Percentiles rank a stretch among this genome's conserved stretches.
phyloP scores from a whole-genome alignment of 2,329 filamentous ascomycete species.

The Grosmannia huntii region DNA sequence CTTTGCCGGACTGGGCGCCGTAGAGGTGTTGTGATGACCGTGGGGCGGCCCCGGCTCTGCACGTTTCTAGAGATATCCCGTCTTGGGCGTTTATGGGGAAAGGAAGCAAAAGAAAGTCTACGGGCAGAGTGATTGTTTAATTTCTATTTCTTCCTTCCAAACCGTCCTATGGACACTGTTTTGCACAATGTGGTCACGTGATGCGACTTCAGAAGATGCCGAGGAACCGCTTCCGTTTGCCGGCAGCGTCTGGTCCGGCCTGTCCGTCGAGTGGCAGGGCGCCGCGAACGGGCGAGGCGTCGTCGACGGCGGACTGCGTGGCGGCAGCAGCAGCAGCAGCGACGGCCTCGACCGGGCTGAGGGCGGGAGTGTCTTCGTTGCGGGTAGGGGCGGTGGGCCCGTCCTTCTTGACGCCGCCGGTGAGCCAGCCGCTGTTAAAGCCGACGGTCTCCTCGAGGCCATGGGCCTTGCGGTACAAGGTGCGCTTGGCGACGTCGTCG shows the following conservation, averaged over 20 bases:
- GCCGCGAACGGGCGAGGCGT: conserved; percentile 15
- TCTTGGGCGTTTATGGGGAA: too few species aligned
- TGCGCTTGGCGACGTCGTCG: conserved; percentile 80
- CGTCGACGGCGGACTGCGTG: conserved; percentile 19
- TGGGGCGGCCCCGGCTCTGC: too few species aligned
- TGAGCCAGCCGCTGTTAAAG: conserved; percentile 21
- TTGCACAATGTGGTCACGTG: neutral
- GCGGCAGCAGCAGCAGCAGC: conserved; percentile 25
- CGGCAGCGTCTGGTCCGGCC: neutral
- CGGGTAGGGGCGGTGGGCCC: conserved; percentile 9
- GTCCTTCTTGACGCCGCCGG: conserved; percentile 12
- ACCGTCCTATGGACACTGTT: neutral
- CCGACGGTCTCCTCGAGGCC: conserved; percentile 55
- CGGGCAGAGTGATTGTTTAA: too few species aligned
- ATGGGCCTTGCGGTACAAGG: conserved; percentile 74
- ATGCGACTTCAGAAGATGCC: conserved; percentile 54
- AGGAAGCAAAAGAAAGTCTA: too few species aligned
- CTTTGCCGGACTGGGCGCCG: conserved; percentile 64
- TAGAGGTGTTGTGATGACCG: conserved; percentile 44
- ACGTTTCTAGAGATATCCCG: too few species aligned
- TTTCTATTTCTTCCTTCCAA: too few species aligned
- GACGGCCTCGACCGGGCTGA: neutral
- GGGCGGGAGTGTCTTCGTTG: conserved; percentile 18
- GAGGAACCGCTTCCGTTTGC: conserved; percentile 61
- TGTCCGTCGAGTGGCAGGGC: neutral